Base-by-base conservation (phyloP, 2,329 filamentous ascomycete species). In the Cytospora chrysosperma region DNA sequence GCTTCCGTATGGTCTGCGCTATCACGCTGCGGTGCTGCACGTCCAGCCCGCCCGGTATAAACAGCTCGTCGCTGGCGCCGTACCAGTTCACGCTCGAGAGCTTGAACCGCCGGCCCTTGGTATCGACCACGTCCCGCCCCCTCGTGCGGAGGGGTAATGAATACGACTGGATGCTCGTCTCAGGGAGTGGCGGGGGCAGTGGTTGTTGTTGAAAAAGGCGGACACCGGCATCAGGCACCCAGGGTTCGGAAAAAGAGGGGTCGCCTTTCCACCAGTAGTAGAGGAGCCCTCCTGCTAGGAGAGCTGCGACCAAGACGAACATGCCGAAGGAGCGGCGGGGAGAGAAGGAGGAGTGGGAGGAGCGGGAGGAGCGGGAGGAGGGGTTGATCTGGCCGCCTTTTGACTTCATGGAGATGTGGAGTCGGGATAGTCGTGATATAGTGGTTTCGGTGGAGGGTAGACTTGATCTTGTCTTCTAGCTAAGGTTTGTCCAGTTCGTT, bases 71-170 rank as follows among this genome's bases (percentile, higher is more conserved):
- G 70, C 85, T 88, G 3, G 83, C 87, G 37, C 88, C 88, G 71
- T 90, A 90, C 88, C 88, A 90, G 75, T 90, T 90, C 70, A 89
- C 78, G 24, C 84, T 87, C 21, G 84, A 76, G 9, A 91, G 78
- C 75, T 87, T 88, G 74, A 87, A 85, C 32, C 85, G 81, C 32
- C 80, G 78, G 47, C 82, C 84, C 1, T 76, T 70, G 10, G 79
- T 75, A 74, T 90, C 87, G 59, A 89, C 79, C 30, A 90, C 80
- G 67, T 88, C 72, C 51, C 87, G 81, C 7, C 88, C 87, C 30
- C 75, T 73, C 1, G 88, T 86, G 57, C 79, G 81, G 50, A 90
- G 76, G 19, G 87, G 87, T 51, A 88, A 78, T 53, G 75, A 71
- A 73, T 84, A 88, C 28, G 75, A 75, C 21, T 75, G 69, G 64